phyloP scores from a whole-genome alignment of 352 stramenopile genomes.

The Pythium phragmitis region DNA sequence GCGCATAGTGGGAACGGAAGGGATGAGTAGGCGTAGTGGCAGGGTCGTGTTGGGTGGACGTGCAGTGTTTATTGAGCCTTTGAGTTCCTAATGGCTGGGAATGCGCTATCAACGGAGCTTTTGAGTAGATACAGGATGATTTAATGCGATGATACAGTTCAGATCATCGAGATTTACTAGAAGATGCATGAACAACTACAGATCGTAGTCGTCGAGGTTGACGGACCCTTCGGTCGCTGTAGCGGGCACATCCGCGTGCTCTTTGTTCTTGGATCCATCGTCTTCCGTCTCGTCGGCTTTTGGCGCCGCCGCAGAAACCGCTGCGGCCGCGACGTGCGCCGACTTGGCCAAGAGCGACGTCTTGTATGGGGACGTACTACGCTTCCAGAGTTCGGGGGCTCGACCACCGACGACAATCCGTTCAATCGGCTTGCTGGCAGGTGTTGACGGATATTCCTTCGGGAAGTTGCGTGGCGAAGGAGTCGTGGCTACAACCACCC shows the following conservation, averaged over 20 bases:
- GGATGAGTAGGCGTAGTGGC: no score
- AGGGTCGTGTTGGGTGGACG: no score
- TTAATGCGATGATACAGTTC: no score
- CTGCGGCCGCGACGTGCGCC: neutral
- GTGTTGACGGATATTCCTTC: neutral
- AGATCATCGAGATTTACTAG: no score
- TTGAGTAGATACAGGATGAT: no score
- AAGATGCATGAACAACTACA: no score
- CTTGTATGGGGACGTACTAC: neutral
- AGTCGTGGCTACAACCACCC: neutral
- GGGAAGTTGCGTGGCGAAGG: conserved; percentile 5
- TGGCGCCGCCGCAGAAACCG: neutral
- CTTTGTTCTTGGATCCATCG: neutral
- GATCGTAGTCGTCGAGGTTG: no score
- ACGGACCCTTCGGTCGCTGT: no score
- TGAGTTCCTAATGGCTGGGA: no score
- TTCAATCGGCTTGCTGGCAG: conserved; percentile 11
- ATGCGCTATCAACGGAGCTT: no score
- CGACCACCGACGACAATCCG: conserved; percentile 13
- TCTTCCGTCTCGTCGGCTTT: neutral
- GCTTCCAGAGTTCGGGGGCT: conserved; percentile 12
- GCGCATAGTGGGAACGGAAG: no score
- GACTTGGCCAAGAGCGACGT: conserved; percentile 14
- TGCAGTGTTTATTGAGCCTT: no score
- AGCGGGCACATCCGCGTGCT: neutral